These are phyloP conservation scores for Candida pseudoviswanathii DNA, from an alignment of 1,139 yeast genomes.

Conservation along the genomic window DNA sequence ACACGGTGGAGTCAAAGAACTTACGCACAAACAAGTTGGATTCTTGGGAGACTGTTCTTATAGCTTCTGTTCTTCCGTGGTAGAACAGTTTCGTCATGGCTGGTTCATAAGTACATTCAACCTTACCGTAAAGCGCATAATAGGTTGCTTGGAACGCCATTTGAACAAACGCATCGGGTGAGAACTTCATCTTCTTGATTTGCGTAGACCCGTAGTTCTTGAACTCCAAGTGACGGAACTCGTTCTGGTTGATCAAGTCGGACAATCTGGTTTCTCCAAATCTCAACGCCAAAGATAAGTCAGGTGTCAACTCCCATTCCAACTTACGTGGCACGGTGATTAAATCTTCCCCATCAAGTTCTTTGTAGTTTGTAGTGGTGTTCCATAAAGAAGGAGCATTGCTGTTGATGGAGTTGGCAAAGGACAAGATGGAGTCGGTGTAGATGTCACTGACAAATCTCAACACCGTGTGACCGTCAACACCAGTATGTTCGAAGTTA, in stretches of 20 bases:
- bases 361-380: conserved; percentile 12
- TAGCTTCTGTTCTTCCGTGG: conserved; percentile 93
- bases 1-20: conserved; percentile 69
- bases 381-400: conserved; percentile 80
- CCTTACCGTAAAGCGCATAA: conserved; percentile 88
- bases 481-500: conserved; percentile 94
- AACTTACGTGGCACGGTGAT: conserved; percentile 79
- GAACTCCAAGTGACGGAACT: conserved; percentile 80
- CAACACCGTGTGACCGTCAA: conserved; percentile 91
- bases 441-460: conserved; percentile 88
- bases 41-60: conserved; percentile 79
- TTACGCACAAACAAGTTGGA: conserved; percentile 83
- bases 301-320: conserved; percentile 84
- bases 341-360: conserved; percentile 27
- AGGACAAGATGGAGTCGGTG: conserved; percentile 84
- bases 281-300: conserved; percentile 74
- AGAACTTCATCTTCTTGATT: conserved; percentile 82
- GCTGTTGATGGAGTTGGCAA: conserved; percentile 81
- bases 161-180: conserved; percentile 94
- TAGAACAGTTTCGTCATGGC: conserved; percentile 89
- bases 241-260: conserved; percentile 87
- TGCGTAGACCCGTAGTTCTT: conserved; percentile 72
- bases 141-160: conserved; percentile 95
- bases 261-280: conserved; percentile 90
- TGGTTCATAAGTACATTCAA: conserved; percentile 93